These are phyloP conservation scores for Mucor piriformis DNA, from an alignment of 371 early-diverging fungal species.

Conservation along the genomic window DNA sequence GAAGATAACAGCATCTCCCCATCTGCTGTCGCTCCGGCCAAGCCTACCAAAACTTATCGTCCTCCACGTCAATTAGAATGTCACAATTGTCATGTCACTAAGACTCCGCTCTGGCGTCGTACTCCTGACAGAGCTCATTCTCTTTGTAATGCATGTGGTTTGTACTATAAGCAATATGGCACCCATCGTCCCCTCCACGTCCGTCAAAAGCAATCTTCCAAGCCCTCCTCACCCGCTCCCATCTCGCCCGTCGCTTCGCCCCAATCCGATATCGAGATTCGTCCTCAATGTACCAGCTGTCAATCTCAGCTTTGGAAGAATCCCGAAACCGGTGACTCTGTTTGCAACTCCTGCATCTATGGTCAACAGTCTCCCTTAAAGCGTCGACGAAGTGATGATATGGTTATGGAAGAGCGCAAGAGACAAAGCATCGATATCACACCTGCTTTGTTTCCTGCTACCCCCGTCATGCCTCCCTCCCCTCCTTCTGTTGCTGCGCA, in stretches of 20 bases:
- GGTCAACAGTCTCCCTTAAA: conserved; percentile 5
- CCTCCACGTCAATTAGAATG: conserved; percentile 73
- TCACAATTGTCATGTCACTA: conserved; percentile 78
- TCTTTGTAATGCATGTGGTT: conserved; percentile 85
- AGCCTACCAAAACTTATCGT: conserved; percentile 30
- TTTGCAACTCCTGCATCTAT: conserved; percentile 89
- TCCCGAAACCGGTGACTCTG: conserved; percentile 71
- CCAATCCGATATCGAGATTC: conserved; percentile 14
- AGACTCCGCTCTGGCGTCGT: conserved; percentile 85
- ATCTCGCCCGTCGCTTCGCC: conserved; percentile 1
- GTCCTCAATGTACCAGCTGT: conserved; percentile 75
- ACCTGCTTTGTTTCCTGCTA: conserved; percentile 16
- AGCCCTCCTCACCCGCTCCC: conserved; percentile 7
- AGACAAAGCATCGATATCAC: neutral
- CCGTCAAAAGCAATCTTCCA: conserved; percentile 55
- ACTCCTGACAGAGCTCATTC: conserved; percentile 76
- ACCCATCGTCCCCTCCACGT: conserved; percentile 70
- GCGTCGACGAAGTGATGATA: conserved; percentile 11
- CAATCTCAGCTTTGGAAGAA: conserved; percentile 85
- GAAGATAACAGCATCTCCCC: conserved; percentile 16
- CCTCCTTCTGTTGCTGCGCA: conserved; percentile 17
- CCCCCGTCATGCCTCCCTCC: conserved; percentile 16
- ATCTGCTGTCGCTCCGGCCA: neutral
- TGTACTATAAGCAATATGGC: conserved; percentile 79
- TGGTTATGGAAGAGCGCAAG: neutral